These are phyloP conservation scores for Trypanosoma caninum DNA, from an alignment of 208 protist species.

Conservation along the genomic window DNA sequence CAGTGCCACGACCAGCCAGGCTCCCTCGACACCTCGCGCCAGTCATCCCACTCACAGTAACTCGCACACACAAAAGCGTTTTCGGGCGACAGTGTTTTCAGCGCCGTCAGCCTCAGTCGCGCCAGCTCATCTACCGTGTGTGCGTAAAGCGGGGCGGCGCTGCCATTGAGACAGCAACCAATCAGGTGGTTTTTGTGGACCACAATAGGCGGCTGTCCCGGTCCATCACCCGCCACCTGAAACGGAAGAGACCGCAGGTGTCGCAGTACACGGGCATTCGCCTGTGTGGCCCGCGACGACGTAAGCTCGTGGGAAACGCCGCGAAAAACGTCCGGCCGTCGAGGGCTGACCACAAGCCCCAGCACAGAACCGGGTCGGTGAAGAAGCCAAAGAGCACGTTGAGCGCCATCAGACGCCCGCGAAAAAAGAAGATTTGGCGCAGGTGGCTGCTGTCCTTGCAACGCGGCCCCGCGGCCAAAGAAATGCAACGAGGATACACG, in stretches of 20 bases:
- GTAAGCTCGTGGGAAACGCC: not conserved
- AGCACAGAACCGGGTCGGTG: slow-evolving; percentile 38
- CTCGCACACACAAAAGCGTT: slow-evolving; percentile 38
- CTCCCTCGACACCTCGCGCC: slow-evolving; percentile 59
- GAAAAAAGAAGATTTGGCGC: slow-evolving; percentile 22
- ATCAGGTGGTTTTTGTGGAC: slow-evolving; percentile 76
- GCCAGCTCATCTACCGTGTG: slow-evolving; percentile 56
- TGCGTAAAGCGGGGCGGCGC: slow-evolving; percentile 57
- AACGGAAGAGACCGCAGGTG: slow-evolving; percentile 22
- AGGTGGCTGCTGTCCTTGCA: no score
- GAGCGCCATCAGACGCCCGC: not conserved
- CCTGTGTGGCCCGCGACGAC: not conserved
- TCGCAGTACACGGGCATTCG: slow-evolving; percentile 3
- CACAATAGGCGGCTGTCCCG: slow-evolving; percentile 24
- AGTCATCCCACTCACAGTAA: slow-evolving; percentile 81
- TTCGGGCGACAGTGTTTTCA: slow-evolving; percentile 43
- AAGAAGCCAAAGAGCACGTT: slow-evolving; percentile 58
- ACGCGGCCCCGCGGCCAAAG: not conserved
- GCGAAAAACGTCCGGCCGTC: not conserved
- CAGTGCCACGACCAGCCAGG: slow-evolving; percentile 59
- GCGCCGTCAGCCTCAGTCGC: slow-evolving; percentile 21
- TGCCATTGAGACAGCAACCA: slow-evolving; percentile 44
- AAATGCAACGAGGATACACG: not conserved
- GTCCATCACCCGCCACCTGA: slow-evolving; percentile 3
- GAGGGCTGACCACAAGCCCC: slow-evolving; percentile 15